These are phyloP conservation scores for Wilcoxina mikolae DNA, from an alignment of 495 filamentous ascomycete species.

Conservation along the genomic window DNA sequence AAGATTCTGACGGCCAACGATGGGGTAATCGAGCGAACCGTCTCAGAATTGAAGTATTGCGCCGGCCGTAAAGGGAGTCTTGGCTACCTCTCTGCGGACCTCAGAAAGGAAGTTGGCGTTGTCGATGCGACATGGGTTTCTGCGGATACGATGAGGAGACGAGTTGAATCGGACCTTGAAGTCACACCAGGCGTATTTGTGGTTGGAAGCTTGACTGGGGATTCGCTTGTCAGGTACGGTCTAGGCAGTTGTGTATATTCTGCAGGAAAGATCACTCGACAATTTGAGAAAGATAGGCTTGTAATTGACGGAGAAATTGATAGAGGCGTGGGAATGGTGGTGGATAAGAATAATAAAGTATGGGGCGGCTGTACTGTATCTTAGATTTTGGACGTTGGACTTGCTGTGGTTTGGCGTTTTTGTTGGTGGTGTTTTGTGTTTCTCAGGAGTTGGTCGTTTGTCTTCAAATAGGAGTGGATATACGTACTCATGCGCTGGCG, in stretches of 20 bases:
- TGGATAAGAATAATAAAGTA: not conserved
- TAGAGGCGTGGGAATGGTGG: not conserved
- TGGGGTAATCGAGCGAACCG: constrained; percentile 32
- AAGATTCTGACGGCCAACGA: constrained; percentile 38
- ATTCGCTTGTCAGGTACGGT: constrained; percentile 50
- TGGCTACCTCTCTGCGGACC: constrained; percentile 37
- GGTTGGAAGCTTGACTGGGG: constrained; percentile 49
- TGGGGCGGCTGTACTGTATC: not conserved
- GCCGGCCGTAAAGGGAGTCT: constrained; percentile 47
- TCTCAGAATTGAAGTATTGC: constrained; percentile 43
- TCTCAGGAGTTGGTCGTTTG: too few species aligned
- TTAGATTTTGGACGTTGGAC: too few species aligned
- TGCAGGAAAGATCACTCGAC: constrained; percentile 36
- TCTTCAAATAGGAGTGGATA: too few species aligned
- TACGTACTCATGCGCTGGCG: too few species aligned
- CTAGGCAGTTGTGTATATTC: constrained; percentile 47
- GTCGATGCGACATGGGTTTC: constrained; percentile 34
- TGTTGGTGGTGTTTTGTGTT: too few species aligned
- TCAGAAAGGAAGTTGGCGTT: constrained; percentile 40
- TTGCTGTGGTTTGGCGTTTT: too few species aligned
- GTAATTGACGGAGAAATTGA: not conserved
- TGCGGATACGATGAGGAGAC: constrained; percentile 41
- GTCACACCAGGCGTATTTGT: constrained; percentile 43
- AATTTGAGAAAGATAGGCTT: not conserved
- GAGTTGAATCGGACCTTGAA: constrained; percentile 41